Evolutionary conservation across 2,329 filamentous ascomycete genomes (phyloP), one percentile per base, ranked within the genome.

Genomic region (Alternaria sp.): DNA sequence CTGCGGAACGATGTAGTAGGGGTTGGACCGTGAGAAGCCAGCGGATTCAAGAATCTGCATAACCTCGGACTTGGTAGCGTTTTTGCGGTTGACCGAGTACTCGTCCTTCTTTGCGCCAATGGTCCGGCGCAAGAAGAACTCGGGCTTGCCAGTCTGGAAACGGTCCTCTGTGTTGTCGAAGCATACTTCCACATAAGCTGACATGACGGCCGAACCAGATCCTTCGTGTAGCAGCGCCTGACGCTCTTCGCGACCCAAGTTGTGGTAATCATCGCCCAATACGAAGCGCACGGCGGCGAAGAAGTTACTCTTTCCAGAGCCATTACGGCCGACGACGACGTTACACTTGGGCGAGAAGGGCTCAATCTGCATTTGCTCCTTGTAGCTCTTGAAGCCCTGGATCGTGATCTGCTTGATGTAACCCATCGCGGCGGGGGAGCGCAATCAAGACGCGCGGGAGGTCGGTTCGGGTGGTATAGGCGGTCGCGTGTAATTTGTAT

Each of bases 361-460:
- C 77, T 99, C 95, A 77, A 98, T 97, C 77, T 97, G 92, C 51
- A 93, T 98, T 79, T 99, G 96, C 76, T 99, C 94, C 85, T 99
- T 99, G 87, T 99, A 99, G 85, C 93, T 97, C 82, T 99, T 99
- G 83, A 99, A 99, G 88, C 95, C 95, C 80, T 99, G 95, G 77
- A 99, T 98, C 79, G 97, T 98, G 79, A 98, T 97, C 83, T 99
- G 95, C 80, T 99, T 99, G 86, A 99, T 97, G 83, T 96, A 95
- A 33, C 73, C 73, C 74, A 77, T 77, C 21, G 55, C 59, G 62
- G 61, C 64, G 68, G 63, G 41, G 48, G 44, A 10, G 56, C 58
- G 54, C 61, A 49, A 28, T 44, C 54, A 17, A 33, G 34, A 37
- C 23, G 48, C 41, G 34, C 34, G 33, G 8, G 24, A 26, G n/a